Conservation (phyloP, 2,329 filamentous ascomycete species). For the Graphilbum fragrans region DNA sequence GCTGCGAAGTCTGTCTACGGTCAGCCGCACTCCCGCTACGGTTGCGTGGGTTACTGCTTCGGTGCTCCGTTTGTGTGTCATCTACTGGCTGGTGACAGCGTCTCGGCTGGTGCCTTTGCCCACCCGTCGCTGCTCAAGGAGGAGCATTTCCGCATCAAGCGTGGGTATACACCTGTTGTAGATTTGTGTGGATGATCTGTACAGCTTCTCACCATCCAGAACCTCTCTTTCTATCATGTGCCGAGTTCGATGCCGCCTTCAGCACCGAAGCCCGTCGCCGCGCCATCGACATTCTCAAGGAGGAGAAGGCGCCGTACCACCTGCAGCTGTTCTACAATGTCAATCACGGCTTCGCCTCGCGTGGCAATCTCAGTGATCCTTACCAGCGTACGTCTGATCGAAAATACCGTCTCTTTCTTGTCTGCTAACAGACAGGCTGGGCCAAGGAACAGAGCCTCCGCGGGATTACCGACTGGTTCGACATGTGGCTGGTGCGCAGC, state of each 20-base stretch:
- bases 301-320: slow-evolving; percentile 38
- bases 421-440: slow-evolving; percentile 7
- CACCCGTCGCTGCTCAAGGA: slow-evolving; percentile 38
- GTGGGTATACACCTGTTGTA: slow-evolving; percentile 10
- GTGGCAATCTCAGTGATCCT: slow-evolving; percentile 17
- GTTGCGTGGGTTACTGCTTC: slow-evolving; percentile 28
- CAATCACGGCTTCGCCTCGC: slow-evolving; percentile 14
- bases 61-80: slow-evolving; percentile 31
- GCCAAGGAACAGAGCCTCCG: slow-evolving; percentile 12
- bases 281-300: slow-evolving; percentile 29
- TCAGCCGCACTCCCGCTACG: slow-evolving; percentile 21
- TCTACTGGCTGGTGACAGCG: slow-evolving; percentile 22
- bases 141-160: slow-evolving; percentile 26
- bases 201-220: slow-evolving; percentile 11
- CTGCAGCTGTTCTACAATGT: slow-evolving; percentile 50
- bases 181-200: neutral
- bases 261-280: slow-evolving; percentile 21
- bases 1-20: slow-evolving; percentile 24
- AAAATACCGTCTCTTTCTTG: neutral
- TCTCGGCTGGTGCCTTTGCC: slow-evolving; percentile 33
- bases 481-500: slow-evolving; percentile 9
- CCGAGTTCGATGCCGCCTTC: slow-evolving; percentile 32
- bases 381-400: slow-evolving; percentile 26
- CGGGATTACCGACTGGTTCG: slow-evolving; percentile 12
- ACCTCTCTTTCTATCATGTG: slow-evolving; percentile 32